Evolutionary conservation across 371 early-diverging fungal genomes (phyloP).

Genomic region (Smittium culicis): DNA sequence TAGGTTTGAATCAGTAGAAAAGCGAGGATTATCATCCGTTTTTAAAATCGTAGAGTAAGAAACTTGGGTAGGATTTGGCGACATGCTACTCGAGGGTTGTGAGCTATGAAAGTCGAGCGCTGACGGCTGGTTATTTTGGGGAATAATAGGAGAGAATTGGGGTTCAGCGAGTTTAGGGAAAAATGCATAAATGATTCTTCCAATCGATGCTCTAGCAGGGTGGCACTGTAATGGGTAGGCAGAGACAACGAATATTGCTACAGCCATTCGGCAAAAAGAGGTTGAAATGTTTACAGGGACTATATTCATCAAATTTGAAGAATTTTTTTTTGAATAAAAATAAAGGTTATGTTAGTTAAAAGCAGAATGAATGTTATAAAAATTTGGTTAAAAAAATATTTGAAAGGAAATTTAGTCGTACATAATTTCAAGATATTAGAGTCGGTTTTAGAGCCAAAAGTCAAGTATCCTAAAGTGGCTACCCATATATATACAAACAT

Average conservation of each 20-base stretch:
- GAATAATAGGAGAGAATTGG: background rate
- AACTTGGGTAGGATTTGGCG: background rate
- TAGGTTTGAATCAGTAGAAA: too few species aligned
- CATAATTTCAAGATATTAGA: constrained; percentile 63
- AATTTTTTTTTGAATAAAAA: constrained; percentile 9
- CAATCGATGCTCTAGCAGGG: constrained; percentile 85
- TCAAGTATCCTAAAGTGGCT: constrained; percentile 87
- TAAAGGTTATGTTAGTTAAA: too few species aligned
- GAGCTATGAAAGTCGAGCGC: too few species aligned
- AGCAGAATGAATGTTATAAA: too few species aligned
- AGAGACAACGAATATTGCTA: constrained; percentile 81
- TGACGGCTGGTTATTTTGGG: too few species aligned
- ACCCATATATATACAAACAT: constrained; percentile 73
- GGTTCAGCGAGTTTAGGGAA: background rate
- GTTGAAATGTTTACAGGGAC: constrained; percentile 41
- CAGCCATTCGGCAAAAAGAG: constrained; percentile 74
- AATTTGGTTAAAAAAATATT: too few species aligned
- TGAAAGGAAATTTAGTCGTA: background rate
- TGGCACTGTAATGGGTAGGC: constrained; percentile 96
- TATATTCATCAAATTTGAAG: constrained; percentile 6
- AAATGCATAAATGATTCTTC: constrained; percentile 37
- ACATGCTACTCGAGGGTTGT: background rate
- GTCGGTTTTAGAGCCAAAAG: constrained; percentile 74
- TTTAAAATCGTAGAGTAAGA: background rate
- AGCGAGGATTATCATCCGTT: background rate